phyloP scores from a whole-genome alignment of 106 monocot species.

The Dioscorea zingiberensis region DNA sequence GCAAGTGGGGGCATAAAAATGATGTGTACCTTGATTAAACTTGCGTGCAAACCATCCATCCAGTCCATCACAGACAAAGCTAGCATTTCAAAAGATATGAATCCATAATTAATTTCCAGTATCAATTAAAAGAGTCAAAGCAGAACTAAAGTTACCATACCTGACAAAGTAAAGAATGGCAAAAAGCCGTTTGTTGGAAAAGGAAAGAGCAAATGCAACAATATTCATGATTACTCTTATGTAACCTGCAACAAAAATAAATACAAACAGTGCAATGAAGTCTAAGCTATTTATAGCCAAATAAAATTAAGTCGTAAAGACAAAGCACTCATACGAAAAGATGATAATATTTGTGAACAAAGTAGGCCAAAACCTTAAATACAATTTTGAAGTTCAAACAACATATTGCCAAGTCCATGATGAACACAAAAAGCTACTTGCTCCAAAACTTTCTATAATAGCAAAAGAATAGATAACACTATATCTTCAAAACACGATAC shows the following conservation, averaged over 20 bases:
- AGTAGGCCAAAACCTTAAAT: not conserved
- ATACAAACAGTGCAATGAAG: not conserved
- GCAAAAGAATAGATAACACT: not conserved
- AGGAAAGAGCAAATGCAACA: slow-evolving; percentile 73
- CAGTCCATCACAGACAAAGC: slow-evolving; percentile 78
- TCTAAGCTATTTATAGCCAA: not conserved
- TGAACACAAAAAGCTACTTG: not conserved
- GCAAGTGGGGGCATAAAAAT: not conserved
- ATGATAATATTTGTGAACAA: not conserved
- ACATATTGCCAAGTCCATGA: not conserved
- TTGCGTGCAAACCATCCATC: slow-evolving; percentile 93
- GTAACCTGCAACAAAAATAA: slow-evolving; percentile 36
- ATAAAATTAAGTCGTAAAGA: not conserved
- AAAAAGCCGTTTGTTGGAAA: slow-evolving; percentile 71
- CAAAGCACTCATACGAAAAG: not conserved
- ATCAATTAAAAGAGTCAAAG: not conserved
- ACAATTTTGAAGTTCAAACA: not conserved
- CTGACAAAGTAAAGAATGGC: slow-evolving; percentile 81
- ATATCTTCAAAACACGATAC: not conserved
- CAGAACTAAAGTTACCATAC: slow-evolving; percentile 12
- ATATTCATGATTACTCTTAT: slow-evolving; percentile 53
- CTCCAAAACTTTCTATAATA: not conserved
- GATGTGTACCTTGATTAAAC: slow-evolving; percentile 83
- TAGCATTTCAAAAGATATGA: slow-evolving; percentile 18
- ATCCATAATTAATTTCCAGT: not conserved